These are phyloP conservation scores for Yarrowia keelungensis DNA, from an alignment of 805 yeast genomes.

Conservation along the genomic window DNA sequence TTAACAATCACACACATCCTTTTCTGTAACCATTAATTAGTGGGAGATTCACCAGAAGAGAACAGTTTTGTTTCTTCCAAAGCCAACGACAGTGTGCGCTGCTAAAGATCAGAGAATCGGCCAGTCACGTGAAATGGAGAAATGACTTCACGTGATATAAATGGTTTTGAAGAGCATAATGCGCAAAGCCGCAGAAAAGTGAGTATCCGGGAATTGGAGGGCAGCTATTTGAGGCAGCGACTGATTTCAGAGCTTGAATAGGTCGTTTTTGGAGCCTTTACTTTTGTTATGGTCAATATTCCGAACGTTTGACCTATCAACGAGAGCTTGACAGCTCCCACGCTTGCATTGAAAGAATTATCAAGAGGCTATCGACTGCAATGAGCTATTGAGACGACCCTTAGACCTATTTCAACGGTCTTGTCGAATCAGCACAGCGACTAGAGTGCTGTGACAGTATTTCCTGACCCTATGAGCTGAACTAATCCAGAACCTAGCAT, in stretches of 20 bases:
- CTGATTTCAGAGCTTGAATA: no score
- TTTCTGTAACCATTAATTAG: slow-evolving; percentile 13
- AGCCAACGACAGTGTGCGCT: slow-evolving; percentile 12
- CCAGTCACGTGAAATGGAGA: slow-evolving; percentile 38
- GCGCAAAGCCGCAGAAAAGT: slow-evolving; percentile 36
- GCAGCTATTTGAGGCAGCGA: background rate
- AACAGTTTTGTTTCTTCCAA: slow-evolving; percentile 1
- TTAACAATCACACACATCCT: background rate
- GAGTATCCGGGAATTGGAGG: background rate
- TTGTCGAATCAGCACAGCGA: no score
- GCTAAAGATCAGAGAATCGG: slow-evolving; percentile 10
- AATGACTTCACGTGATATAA: slow-evolving; percentile 35
- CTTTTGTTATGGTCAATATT: no score
- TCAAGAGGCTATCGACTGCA: no score
- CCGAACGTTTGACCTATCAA: no score
- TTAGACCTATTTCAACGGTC: no score
- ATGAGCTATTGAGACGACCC: no score
- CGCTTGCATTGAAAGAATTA: no score
- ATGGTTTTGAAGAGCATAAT: slow-evolving; percentile 31
- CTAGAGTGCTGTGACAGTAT: no score
- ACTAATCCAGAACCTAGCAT: slow-evolving; percentile 33
- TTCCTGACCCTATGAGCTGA: no score
- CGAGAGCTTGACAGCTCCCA: no score
- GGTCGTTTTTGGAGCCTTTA: no score
- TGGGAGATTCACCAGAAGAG: slow-evolving; percentile 12